phyloP scores from a whole-genome alignment of 495 filamentous ascomycete genomes.

The Xylaria scruposa region DNA sequence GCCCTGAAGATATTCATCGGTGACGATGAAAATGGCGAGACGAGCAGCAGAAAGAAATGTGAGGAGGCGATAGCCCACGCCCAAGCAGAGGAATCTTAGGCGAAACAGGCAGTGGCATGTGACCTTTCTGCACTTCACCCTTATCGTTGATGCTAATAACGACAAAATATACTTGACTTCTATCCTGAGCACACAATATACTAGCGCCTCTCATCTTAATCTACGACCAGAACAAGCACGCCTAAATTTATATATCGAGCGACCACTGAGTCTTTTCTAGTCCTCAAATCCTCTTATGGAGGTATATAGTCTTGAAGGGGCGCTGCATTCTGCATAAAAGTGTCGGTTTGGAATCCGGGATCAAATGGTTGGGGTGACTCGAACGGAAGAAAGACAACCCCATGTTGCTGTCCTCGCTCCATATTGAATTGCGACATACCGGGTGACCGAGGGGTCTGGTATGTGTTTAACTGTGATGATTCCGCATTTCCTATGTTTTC shows the following conservation, averaged over 20 bases:
- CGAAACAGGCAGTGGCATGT: neutral
- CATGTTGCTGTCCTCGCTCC: constrained; percentile 19
- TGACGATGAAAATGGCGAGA: constrained; percentile 35
- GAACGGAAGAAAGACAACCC: constrained; percentile 20
- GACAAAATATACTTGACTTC: neutral
- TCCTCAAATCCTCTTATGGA: constrained; percentile 16
- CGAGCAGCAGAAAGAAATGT: constrained; percentile 37
- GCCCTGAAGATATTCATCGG: constrained; percentile 37
- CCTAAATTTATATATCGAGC: neutral
- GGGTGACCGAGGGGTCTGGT: constrained; percentile 20
- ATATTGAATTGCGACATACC: constrained; percentile 9
- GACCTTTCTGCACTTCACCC: neutral
- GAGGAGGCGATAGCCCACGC: constrained; percentile 32
- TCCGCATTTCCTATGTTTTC: neutral
- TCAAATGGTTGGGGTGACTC: constrained; percentile 17
- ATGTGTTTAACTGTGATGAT: constrained; percentile 8
- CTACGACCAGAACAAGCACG: neutral
- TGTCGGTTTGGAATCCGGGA: constrained; percentile 10
- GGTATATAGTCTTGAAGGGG: constrained; percentile 26
- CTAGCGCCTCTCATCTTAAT: neutral
- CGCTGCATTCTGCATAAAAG: constrained; percentile 17
- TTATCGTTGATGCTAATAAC: neutral
- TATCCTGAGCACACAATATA: neutral
- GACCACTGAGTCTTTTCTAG: neutral
- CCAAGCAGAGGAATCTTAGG: neutral